These are phyloP conservation scores for Amanita thiersii DNA, from an alignment of 768 basidiomycete species.

Conservation along the genomic window DNA sequence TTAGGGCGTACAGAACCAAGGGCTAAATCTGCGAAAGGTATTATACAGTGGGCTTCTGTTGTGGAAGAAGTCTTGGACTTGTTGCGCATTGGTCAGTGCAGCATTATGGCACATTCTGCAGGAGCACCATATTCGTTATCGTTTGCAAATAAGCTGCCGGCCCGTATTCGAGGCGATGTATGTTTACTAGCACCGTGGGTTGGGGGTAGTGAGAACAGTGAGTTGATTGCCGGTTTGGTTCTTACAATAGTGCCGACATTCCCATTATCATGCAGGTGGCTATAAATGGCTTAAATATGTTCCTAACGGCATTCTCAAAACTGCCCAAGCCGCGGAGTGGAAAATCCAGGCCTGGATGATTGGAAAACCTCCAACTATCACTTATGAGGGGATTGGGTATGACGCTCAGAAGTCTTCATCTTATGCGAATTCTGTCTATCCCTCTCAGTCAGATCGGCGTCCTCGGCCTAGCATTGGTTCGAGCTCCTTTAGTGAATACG, in stretches of 20 bases:
- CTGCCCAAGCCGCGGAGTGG: slow-evolving; percentile 97
- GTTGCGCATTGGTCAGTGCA: slow-evolving; percentile 69
- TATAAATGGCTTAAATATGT: slow-evolving; percentile 98
- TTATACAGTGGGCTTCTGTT: slow-evolving; percentile 84
- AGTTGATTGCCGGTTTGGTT: slow-evolving; percentile 21
- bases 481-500: slow-evolving; percentile 76
- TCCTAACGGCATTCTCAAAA: slow-evolving; percentile 86
- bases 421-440: slow-evolving; percentile 17
- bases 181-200: slow-evolving; percentile 96
- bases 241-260: slow-evolving; percentile 8
- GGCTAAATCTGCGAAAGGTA: slow-evolving; percentile 63
- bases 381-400: slow-evolving; percentile 83
- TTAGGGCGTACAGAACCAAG: slow-evolving; percentile 78
- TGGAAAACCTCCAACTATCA: slow-evolving; percentile 84
- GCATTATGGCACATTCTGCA: slow-evolving; percentile 92
- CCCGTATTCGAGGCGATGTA: slow-evolving; percentile 75
- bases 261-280: slow-evolving; percentile 38
- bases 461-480: slow-evolving; percentile 69
- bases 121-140: slow-evolving; percentile 93
- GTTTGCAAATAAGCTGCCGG: slow-evolving; percentile 66
- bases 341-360: slow-evolving; percentile 96
- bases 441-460: slow-evolving; percentile 26
- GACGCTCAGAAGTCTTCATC: slow-evolving; percentile 31
- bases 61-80: slow-evolving; percentile 87
- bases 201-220: slow-evolving; percentile 81